Evolutionary conservation across 1,284 basidiomycete genomes (phyloP).

Genomic region (Papiliotrema nemorosa): DNA sequence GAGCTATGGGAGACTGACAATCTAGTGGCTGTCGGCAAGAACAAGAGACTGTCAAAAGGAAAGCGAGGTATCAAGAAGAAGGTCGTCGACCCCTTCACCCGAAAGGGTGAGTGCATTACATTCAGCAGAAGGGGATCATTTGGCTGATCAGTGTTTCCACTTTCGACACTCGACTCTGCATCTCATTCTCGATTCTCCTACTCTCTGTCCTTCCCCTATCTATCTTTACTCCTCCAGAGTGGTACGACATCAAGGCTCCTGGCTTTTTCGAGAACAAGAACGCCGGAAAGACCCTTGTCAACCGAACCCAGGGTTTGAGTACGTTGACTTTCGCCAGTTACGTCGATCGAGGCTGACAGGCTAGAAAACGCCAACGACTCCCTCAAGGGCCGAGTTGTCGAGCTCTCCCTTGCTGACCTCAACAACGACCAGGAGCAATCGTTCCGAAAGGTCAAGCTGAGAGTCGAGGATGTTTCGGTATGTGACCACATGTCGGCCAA

Average conservation of each 20-base stretch:
- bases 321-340: conserved; percentile 48
- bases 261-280: conserved; percentile 97
- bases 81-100: conserved; percentile 99
- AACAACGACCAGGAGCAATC: conserved; percentile 99
- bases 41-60: conserved; percentile 98
- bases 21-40: conserved; percentile 91
- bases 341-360: neutral
- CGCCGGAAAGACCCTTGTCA: conserved; percentile 97
- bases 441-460: conserved; percentile 99
- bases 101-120: conserved; percentile 66
- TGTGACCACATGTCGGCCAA: conserved; percentile 6
- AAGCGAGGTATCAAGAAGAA: conserved; percentile 99
- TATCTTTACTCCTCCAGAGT: conserved; percentile 61
- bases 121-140: neutral
- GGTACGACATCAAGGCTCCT: conserved; percentile 99
- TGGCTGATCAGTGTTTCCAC: conserved; percentile 3
- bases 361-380: conserved; percentile 98
- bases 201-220: neutral
- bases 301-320: conserved; percentile 98
- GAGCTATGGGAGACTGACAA: conserved; percentile 1
- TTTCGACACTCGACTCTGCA: neutral
- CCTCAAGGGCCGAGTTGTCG: conserved; percentile 93
- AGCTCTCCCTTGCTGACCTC: conserved; percentile 94
- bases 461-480: conserved; percentile 80
- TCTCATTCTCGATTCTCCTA: neutral